These are phyloP conservation scores for Vitis hybrid DNA, from an alignment of 177 flowering plant species.

Conservation along the genomic window DNA sequence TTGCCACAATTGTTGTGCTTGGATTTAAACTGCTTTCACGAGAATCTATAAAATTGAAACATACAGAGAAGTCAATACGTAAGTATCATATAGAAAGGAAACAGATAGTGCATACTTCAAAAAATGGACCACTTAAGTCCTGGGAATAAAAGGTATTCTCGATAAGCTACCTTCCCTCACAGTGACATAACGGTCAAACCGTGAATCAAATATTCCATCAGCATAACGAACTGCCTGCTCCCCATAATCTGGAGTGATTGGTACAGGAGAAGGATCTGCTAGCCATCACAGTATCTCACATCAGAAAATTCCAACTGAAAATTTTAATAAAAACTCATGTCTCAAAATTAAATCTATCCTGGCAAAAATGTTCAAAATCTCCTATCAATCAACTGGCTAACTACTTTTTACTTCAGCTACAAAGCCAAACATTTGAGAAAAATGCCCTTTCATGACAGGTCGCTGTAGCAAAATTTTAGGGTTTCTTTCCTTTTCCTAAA, in stretches of 20 bases:
- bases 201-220: conserved; percentile 87
- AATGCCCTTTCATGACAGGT: too few relatives aligned
- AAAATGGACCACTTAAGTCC: not conserved
- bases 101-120: not conserved
- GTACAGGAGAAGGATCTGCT: conserved; percentile 56
- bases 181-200: conserved; percentile 61
- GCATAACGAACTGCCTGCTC: conserved; percentile 76
- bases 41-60: conserved; percentile 43
- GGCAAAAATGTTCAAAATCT: not conserved
- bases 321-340: not conserved
- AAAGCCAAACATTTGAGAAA: too few relatives aligned
- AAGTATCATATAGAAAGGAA: not conserved
- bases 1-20: conserved; percentile 58
- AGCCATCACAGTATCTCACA: not conserved
- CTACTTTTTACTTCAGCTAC: too few relatives aligned
- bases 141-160: not conserved
- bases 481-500: too few relatives aligned
- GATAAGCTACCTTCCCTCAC: conserved; percentile 77
- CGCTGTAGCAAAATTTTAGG: too few relatives aligned
- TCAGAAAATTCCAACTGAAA: conserved; percentile 1
- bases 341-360: too few relatives aligned
- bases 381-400: too few relatives aligned
- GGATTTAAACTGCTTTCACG: conserved; percentile 66
- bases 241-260: conserved; percentile 88
- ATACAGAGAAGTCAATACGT: not conserved